phyloP scores from a whole-genome alignment of 306 rosid genomes.

The Cyclanthera cordifolia region DNA sequence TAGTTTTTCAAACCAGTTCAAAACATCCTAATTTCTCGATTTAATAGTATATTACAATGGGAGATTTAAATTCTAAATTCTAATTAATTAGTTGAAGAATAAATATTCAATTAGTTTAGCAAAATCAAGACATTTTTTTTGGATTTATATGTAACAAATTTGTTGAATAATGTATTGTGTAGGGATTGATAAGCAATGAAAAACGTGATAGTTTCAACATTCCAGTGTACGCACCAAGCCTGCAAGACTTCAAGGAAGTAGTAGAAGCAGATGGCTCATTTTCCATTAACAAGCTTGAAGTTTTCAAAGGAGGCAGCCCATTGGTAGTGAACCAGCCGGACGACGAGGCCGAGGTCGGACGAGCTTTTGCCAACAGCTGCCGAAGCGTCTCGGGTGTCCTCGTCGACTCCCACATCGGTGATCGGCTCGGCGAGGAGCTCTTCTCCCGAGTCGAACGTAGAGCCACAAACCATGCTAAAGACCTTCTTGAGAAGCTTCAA shows the following conservation, averaged over 20 bases:
- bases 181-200: constrained; percentile 65
- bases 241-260: constrained; percentile 80
- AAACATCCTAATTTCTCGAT: too few relatives aligned
- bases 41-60: too few relatives aligned
- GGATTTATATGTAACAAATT: too few relatives aligned
- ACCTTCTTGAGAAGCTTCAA: constrained; percentile 60
- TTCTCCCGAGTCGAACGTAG: constrained; percentile 48
- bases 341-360: constrained; percentile 53
- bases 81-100: too few relatives aligned
- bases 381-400: constrained; percentile 75
- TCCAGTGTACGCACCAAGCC: constrained; percentile 78
- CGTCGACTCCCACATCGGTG: constrained; percentile 89
- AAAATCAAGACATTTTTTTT: too few relatives aligned
- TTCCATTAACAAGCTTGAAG: constrained; percentile 67
- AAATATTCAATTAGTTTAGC: too few relatives aligned
- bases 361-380: constrained; percentile 63
- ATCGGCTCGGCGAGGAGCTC: constrained; percentile 55
- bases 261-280: constrained; percentile 80
- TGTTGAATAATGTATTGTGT: neutral
- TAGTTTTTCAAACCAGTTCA: too few relatives aligned
- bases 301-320: constrained; percentile 96
- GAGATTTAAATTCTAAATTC: too few relatives aligned
- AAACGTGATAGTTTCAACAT: constrained; percentile 72
- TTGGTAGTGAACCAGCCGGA: constrained; percentile 66
- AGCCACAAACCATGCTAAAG: constrained; percentile 55